phyloP scores from a whole-genome alignment of 129 eudicot species.

The Deinandra increscens region DNA sequence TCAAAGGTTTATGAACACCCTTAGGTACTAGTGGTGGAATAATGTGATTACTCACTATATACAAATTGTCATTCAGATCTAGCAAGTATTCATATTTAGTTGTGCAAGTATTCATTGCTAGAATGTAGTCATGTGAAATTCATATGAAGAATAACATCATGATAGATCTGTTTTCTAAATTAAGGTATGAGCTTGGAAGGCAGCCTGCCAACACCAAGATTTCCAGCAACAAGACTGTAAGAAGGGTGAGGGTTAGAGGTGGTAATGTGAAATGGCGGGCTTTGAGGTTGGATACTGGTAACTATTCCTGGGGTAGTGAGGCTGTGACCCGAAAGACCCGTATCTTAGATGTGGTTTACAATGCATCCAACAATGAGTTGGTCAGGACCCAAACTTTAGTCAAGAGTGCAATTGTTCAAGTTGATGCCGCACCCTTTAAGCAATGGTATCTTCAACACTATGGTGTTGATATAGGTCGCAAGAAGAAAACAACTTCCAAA shows the following conservation, averaged over 20 bases:
- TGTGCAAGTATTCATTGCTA: background rate
- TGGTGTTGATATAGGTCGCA: conserved; percentile 50
- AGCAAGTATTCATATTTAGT: no score
- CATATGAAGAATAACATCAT: background rate
- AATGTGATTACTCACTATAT: background rate
- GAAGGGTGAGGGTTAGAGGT: conserved; percentile 51
- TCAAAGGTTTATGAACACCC: no score
- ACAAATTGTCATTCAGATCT: background rate
- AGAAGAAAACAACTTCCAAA: conserved; percentile 33
- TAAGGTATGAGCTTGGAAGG: conserved; percentile 53
- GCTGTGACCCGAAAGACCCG: conserved; percentile 59
- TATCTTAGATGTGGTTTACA: conserved; percentile 54
- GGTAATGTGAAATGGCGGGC: conserved; percentile 63
- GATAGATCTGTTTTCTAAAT: background rate
- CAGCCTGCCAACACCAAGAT: conserved; percentile 50
- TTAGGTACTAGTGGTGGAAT: background rate
- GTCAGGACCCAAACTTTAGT: conserved; percentile 54
- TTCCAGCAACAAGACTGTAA: conserved; percentile 54
- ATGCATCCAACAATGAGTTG: conserved; percentile 46
- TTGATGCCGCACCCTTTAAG: conserved; percentile 60
- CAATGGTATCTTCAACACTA: conserved; percentile 61
- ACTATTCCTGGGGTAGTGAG: conserved; percentile 60
- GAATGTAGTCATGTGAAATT: background rate
- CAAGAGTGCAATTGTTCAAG: conserved; percentile 53
- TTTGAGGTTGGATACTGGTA: conserved; percentile 54